Base-by-base conservation (phyloP, 345 rosid genomes). In the Diplotaxis tenuifolia region DNA sequence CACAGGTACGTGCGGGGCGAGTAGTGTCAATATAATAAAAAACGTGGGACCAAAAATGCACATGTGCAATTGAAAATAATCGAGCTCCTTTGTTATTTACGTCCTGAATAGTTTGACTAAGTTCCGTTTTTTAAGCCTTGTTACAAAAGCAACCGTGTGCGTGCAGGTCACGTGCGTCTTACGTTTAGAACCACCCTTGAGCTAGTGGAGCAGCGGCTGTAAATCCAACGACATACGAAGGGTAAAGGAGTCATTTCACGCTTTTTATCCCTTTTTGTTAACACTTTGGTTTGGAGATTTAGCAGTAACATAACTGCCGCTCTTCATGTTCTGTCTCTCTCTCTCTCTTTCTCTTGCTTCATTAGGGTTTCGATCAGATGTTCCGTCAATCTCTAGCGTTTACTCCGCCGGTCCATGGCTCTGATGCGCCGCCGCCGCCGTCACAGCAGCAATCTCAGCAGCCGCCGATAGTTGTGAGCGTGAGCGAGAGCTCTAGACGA, bases 241-340 rank as follows among this genome's bases (percentile, higher is more conserved):
- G 80, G 52, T 28, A 77, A 5, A 15, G 7, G 6, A 0, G 80
- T 38, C 80, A 60, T 59, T 71, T 15, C 4, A 0, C 0, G 0
- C 3, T 1, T 5, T 57, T 18, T 18, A 16, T 59, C 49, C 14
- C 56, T 52, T 59, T 54, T 54, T 22, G 55, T 32, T 59, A 57
- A 5, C 74, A 31, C 61, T 55, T 55, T 64, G 60, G 70, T 70
- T 21, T 65, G 49, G 31, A 22, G 71, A 20, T 62, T 68, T 36
- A 49, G 72, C 47, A 62, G 14, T 70, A 70, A 77, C 73, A 72
- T 71, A 72, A 77, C 80, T 72, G 80, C 72, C 73, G 80, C 69
- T 66, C 76, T 36, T 10, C 54, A 40, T 68, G 36, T 36, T 71
- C 67, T 64, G 56, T 14, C 12, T 75, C 6, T 65, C n/a, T 57